Base-by-base conservation (phyloP, 805 yeast genomes). In the Candida hispaniensis region DNA sequence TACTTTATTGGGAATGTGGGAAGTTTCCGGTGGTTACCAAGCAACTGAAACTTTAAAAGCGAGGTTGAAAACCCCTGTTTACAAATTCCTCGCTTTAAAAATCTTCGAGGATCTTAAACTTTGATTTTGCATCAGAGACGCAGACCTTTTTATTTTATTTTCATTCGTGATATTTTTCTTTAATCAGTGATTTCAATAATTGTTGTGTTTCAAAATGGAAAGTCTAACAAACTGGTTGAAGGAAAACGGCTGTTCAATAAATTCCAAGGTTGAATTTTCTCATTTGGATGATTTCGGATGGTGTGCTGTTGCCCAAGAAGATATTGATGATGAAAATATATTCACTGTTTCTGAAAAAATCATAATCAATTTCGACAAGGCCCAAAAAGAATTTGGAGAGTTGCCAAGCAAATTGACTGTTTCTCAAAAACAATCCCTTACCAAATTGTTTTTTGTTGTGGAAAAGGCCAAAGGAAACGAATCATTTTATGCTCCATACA, bases 401-500 rank as follows among this genome's bases (percentile, higher is more conserved):
- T 26, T 15, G 7, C 22, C 22, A 20, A 29, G 14, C 18, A 23
- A 26, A 3, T 32, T 32, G 4, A 32, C 21, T 21, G 28, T 32
- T 10, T 6, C 28, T 7, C 28, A 32, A 17, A 32, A 23, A 14
- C 36, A 32, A 7, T 32, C 36, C n/a, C 17, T 32, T 7, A 32
- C 36, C 28, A 32, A 32, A 23, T 32, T 23, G 18, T 23, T 32
- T 17, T 32, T 32, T 12, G 36, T 28, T 1, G 27, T 32, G 6
- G 36, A 32, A n/a, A 32, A 23, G 18, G 24, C 23, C 36, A 32
- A 32, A 23, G 36, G 36, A 17, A 12, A 20, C 13, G 36, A 32
- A 16, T 32, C 36, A 6, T 23, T 40, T 13, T 57, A 56, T 58
- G 23, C 26, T 2, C 67, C 73, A 3, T 75, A 74, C 44, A 49